These are phyloP conservation scores for Ganoderma lingzhi DNA, from an alignment of 1,284 basidiomycete species.

Conservation along the genomic window DNA sequence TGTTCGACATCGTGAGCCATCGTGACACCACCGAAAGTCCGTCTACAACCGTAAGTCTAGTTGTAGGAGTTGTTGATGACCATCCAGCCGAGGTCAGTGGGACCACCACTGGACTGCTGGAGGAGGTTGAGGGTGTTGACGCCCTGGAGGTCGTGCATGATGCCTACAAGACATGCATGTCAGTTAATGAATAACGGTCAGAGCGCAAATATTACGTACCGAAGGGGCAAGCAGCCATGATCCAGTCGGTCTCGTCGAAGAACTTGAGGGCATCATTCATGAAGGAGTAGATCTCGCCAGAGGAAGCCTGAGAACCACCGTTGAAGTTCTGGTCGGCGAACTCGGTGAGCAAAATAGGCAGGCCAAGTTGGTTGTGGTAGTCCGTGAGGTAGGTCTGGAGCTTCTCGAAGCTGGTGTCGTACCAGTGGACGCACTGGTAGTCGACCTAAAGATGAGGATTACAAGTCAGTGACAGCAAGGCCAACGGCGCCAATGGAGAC, in stretches of 20 bases:
- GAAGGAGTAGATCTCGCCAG: slow-evolving; percentile 61
- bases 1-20: slow-evolving; percentile 7
- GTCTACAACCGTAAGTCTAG: slow-evolving; percentile 7
- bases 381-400: slow-evolving; percentile 60
- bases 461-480: slow-evolving; percentile 31
- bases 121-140: slow-evolving; percentile 73
- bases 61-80: slow-evolving; percentile 42
- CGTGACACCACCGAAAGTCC: background rate
- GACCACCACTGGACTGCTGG: slow-evolving; percentile 49
- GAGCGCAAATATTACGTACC: slow-evolving; percentile 52
- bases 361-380: slow-evolving; percentile 51
- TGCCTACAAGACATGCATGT: slow-evolving; percentile 49
- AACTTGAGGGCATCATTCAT: slow-evolving; percentile 62
- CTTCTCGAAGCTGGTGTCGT: slow-evolving; percentile 57
- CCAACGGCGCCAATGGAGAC: slow-evolving; percentile 38
- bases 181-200: background rate
- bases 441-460: slow-evolving; percentile 52
- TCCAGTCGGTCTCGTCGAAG: slow-evolving; percentile 61
- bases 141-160: slow-evolving; percentile 72
- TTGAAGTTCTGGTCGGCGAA: slow-evolving; percentile 78
- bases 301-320: slow-evolving; percentile 60
- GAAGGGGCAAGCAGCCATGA: slow-evolving; percentile 74
- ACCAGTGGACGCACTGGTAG: slow-evolving; percentile 64
- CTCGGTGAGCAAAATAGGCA: slow-evolving; percentile 72
- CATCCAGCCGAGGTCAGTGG: slow-evolving; percentile 57